phyloP scores from a whole-genome alignment of 768 basidiomycete species.

The Boletus bicolor region DNA sequence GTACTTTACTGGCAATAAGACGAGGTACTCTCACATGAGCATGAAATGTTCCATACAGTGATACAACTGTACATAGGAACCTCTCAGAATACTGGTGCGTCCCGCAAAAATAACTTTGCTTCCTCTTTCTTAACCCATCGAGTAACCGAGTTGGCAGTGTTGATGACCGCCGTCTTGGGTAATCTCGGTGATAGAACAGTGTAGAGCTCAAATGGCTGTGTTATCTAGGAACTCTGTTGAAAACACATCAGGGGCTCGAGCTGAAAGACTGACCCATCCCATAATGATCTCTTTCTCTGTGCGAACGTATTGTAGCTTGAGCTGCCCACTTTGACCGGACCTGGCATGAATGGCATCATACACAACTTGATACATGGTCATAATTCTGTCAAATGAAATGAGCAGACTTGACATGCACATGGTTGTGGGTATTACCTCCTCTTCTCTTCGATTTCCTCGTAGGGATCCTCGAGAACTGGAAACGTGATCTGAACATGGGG shows the following conservation, averaged over 20 bases:
- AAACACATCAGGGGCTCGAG: neutral
- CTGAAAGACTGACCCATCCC: conserved; percentile 75
- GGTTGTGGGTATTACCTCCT: conserved; percentile 46
- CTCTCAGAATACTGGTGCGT: conserved; percentile 82
- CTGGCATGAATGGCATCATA: conserved; percentile 90
- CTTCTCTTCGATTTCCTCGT: conserved; percentile 57
- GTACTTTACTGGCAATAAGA: neutral
- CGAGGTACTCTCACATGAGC: neutral
- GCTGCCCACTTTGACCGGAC: conserved; percentile 73
- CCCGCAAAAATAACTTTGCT: conserved; percentile 70
- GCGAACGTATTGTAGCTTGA: conserved; percentile 85
- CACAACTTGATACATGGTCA: conserved; percentile 83
- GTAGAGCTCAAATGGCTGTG: conserved; percentile 91
- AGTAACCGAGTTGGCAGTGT: conserved; percentile 85
- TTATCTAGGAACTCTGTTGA: conserved; percentile 55
- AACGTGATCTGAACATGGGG: conserved; percentile 85
- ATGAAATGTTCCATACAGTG: neutral
- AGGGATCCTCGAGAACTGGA: conserved; percentile 85
- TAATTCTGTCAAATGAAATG: conserved; percentile 47
- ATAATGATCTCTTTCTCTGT: conserved; percentile 86
- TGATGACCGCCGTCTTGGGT: conserved; percentile 84
- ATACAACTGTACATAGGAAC: neutral
- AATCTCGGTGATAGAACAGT: conserved; percentile 75
- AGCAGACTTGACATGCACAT: conserved; percentile 2
- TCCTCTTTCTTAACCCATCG: conserved; percentile 94